phyloP scores from a whole-genome alignment of 2,329 filamentous ascomycete genomes.

The Neonectria punicea region DNA sequence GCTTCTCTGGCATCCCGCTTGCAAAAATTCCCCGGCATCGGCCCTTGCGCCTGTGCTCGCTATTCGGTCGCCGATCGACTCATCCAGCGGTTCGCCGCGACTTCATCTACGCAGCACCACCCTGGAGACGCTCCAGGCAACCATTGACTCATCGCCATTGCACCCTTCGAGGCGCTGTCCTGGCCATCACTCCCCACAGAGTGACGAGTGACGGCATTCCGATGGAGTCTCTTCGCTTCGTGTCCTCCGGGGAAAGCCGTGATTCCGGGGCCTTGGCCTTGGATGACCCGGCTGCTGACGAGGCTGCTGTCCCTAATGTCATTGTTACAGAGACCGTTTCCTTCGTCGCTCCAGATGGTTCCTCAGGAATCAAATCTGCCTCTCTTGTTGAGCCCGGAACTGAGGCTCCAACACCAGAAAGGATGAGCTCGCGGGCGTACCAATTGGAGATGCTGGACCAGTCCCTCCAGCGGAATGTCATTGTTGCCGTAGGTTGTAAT shows the following conservation, averaged over 20 bases:
- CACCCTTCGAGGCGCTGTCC: background rate
- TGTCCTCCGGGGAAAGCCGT: constrained; percentile 1
- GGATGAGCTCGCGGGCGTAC: constrained; percentile 67
- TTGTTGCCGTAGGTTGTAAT: constrained; percentile 68
- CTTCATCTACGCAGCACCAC: background rate
- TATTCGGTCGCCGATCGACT: background rate
- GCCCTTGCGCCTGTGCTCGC: background rate
- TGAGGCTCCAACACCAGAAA: constrained; percentile 22
- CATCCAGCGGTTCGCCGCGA: background rate
- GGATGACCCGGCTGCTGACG: constrained; percentile 13
- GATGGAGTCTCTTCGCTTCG: constrained; percentile 10
- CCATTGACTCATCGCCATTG: constrained; percentile 22
- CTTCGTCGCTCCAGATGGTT: constrained; percentile 9
- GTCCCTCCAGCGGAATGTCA: constrained; percentile 75
- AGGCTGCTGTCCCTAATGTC: constrained; percentile 6
- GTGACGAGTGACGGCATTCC: constrained; percentile 14
- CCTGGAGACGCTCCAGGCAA: constrained; percentile 11
- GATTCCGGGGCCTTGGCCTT: constrained; percentile 19
- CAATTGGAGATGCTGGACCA: constrained; percentile 81
- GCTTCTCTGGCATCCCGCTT: constrained; percentile 6
- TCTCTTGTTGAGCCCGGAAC: background rate
- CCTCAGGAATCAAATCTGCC: background rate
- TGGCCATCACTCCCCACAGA: background rate
- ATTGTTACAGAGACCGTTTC: constrained; percentile 33
- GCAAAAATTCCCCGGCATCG: background rate